Evolutionary conservation across 129 eudicot species (phyloP), one percentile per base, ranked within the genome.

Genomic region (Flaveria robusta): DNA sequence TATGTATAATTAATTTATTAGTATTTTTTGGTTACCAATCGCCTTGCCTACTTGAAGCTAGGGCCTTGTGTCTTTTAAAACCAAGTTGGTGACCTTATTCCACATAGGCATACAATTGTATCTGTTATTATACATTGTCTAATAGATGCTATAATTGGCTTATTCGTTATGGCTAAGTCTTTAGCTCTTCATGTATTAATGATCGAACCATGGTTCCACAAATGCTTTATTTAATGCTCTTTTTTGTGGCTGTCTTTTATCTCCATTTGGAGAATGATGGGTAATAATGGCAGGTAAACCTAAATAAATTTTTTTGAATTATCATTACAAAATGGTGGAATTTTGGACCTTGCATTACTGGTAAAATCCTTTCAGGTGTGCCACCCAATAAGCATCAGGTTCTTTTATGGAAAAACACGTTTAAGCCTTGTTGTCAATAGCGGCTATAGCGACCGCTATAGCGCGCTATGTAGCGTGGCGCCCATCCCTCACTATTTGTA

Each of bases 191-290:
- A 15, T 45, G 58, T 68, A 68, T 68, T 43, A 13, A 68, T 42
- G 55, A 68, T 42, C 20, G 72, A 10, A 68, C 14, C 58, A 45
- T 31, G 46, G 45, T 9, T 19, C 47, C 74, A 69, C 2, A 13
- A 45, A 20, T 69, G 41, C 22, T 24, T 45, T 14, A 22, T 68
- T 23, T 13, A 22, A 45, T 68, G 15, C 19, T 22, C 19, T 22
- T 0, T 68, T 42, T 42, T 22, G 37, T 26, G 37, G 14, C 56
- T 68, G 73, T n/a, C 43, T 66, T 37, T 18, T 14, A 47, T 9
- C 51, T 19, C 16, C 51, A 41, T 66, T 66, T 41, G 10, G 27
- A 34, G n/a, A 39, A 66, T 66, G 71, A 12, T 66, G 71, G 71
- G 22, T 19, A 39, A 39, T 66, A 43, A 39, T 18, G 29, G 16